These are phyloP conservation scores for Pseudocercospora ulei DNA, from an alignment of 2,329 filamentous ascomycete genomes.

Conservation along the genomic window DNA sequence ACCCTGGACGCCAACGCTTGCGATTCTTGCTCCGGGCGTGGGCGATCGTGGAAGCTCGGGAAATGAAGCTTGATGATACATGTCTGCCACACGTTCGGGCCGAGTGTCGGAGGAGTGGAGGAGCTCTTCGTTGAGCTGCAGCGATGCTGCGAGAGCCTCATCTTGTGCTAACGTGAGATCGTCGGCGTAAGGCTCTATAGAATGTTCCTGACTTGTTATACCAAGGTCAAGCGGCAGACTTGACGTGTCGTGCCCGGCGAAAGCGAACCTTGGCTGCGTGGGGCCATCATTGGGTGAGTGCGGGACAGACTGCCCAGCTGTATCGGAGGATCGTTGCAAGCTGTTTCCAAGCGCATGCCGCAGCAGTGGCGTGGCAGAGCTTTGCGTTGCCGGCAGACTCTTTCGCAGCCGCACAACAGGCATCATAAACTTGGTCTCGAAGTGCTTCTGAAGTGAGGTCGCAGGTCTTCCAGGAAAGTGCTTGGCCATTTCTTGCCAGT, in stretches of 20 bases:
- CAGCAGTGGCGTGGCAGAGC: constrained; percentile 9
- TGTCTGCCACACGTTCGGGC: no score
- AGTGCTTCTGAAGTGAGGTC: constrained; percentile 13
- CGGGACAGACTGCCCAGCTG: no score
- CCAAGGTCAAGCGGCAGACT: neutral
- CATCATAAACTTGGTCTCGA: neutral
- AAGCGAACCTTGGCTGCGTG: neutral
- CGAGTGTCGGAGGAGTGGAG: neutral
- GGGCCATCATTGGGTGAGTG: neutral
- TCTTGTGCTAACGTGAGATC: no score
- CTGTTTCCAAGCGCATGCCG: constrained; percentile 18
- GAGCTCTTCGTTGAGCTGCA: constrained; percentile 8
- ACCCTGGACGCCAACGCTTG: no score
- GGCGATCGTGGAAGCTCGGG: no score
- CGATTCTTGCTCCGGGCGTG: no score
- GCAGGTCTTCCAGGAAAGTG: constrained; percentile 9
- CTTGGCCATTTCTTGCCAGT: constrained; percentile 32
- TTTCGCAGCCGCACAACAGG: neutral
- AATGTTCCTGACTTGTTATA: neutral
- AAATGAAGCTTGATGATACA: no score
- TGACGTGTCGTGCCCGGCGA: neutral
- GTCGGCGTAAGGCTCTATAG: no score
- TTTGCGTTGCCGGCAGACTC: constrained; percentile 5
- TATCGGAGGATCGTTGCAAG: constrained; percentile 10
- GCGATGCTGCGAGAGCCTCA: neutral